Conservation (phyloP, 2,329 filamentous ascomycete species). For the Colletotrichum gigasporum region DNA sequence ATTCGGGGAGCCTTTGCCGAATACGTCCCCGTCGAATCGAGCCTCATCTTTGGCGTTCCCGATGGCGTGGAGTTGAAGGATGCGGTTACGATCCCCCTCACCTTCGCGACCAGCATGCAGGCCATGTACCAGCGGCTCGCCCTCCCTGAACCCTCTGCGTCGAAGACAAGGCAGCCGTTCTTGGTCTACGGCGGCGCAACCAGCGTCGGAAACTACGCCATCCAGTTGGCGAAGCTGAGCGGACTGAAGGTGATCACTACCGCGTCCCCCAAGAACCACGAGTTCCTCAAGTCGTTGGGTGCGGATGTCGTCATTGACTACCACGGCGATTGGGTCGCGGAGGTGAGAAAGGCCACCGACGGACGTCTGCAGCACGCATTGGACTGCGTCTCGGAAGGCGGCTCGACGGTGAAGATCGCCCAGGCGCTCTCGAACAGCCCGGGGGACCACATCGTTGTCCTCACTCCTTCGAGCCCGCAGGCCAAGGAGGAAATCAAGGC, state of each 20-base stretch:
- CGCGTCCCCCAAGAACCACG: slow-evolving; percentile 42
- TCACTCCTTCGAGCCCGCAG: slow-evolving; percentile 20
- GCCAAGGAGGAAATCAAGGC: neutral
- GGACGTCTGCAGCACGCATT: slow-evolving; percentile 33
- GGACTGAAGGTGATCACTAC: neutral
- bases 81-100: neutral
- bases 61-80: neutral
- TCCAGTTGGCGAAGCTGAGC: slow-evolving; percentile 5
- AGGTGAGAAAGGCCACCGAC: slow-evolving; percentile 31
- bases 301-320: slow-evolving; percentile 59
- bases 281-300: slow-evolving; percentile 50
- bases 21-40: neutral
- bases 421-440: slow-evolving; percentile 33
- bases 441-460: slow-evolving; percentile 39
- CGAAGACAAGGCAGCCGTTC: slow-evolving; percentile 20
- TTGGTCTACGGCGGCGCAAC: slow-evolving; percentile 39
- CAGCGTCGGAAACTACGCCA: slow-evolving; percentile 19
- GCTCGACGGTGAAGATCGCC: slow-evolving; percentile 39
- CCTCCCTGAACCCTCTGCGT: neutral
- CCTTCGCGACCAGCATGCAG: neutral
- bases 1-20: slow-evolving; percentile 3
- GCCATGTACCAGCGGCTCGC: neutral
- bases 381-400: slow-evolving; percentile 41
- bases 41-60: neutral
- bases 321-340: slow-evolving; percentile 27